Conservation (phyloP, 1,284 basidiomycete genomes). For the Sanghuangporus weigelae region DNA sequence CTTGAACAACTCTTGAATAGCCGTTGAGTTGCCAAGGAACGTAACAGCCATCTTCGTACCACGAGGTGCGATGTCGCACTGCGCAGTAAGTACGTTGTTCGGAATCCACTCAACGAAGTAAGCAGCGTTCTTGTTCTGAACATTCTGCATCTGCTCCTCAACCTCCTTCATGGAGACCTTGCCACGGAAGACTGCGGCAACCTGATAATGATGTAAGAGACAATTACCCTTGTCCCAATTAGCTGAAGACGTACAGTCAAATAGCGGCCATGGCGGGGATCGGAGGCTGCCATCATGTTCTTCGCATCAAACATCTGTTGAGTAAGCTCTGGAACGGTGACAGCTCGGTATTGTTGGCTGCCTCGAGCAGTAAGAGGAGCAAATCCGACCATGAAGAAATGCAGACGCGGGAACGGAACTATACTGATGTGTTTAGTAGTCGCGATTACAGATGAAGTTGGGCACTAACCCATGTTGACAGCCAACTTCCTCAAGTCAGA, state of each 20-base stretch:
- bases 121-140: constrained; percentile 95
- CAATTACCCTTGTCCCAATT: neutral
- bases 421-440: constrained; percentile 5
- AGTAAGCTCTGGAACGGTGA: constrained; percentile 93
- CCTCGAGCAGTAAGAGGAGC: constrained; percentile 92
- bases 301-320: constrained; percentile 99
- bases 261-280: constrained; percentile 93
- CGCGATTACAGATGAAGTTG: neutral
- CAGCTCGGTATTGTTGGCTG: constrained; percentile 91
- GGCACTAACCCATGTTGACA: constrained; percentile 88
- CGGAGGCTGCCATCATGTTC: constrained; percentile 98
- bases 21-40: constrained; percentile 96
- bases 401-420: constrained; percentile 98
- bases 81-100: constrained; percentile 94
- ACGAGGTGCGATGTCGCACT: constrained; percentile 92
- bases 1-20: constrained; percentile 97
- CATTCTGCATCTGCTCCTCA: constrained; percentile 97
- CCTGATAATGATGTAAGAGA: constrained; percentile 45
- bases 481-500: constrained; percentile 96
- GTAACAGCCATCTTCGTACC: constrained; percentile 95
- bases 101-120: constrained; percentile 99
- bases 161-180: constrained; percentile 99
- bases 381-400: constrained; percentile 99
- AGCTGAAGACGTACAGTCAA: constrained; percentile 57
- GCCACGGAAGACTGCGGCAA: constrained; percentile 97